Percentiles rank a stretch among this genome's conserved stretches.
Conservation (phyloP, 306 rosid genomes). For the Senna tora region DNA sequence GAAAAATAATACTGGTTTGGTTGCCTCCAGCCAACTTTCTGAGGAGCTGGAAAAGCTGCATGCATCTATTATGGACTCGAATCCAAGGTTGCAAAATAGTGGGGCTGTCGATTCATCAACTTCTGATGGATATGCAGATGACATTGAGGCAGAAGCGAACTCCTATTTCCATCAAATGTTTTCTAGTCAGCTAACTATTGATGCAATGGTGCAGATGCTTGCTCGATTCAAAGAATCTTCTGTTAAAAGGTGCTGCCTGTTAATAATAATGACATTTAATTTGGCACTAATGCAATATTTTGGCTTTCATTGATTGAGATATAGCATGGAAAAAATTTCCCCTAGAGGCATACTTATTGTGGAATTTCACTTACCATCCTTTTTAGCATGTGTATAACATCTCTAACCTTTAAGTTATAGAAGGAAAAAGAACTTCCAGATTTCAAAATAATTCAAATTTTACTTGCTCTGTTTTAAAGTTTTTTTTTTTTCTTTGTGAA, state of each 20-base stretch:
- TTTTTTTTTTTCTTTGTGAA: background rate
- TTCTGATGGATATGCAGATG: conserved; percentile 76
- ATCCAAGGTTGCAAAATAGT: conserved; percentile 74
- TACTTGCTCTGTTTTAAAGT: background rate
- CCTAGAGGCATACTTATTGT: background rate
- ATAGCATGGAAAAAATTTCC: background rate
- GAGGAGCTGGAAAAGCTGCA: conserved; percentile 90
- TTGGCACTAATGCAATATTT: conserved; percentile 3
- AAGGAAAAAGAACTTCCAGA: background rate
- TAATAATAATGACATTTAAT: conserved; percentile 28
- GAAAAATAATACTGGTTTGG: conserved; percentile 63
- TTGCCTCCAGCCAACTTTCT: conserved; percentile 59
- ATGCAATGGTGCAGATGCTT: conserved; percentile 86
- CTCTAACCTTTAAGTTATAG: background rate
- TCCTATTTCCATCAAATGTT: conserved; percentile 88
- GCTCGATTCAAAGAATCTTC: conserved; percentile 85
- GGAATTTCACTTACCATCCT: background rate
- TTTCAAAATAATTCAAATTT: conserved; percentile 25
- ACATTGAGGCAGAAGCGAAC: conserved; percentile 91
- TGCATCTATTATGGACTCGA: conserved; percentile 61
- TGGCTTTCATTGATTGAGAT: background rate
- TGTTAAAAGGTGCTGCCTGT: conserved; percentile 61
- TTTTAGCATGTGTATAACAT: background rate
- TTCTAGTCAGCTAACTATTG: conserved; percentile 75
- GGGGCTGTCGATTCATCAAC: conserved; percentile 66